These are phyloP conservation scores for Thraustochytrium striatum DNA, from an alignment of 352 stramenopile species.

Conservation along the genomic window DNA sequence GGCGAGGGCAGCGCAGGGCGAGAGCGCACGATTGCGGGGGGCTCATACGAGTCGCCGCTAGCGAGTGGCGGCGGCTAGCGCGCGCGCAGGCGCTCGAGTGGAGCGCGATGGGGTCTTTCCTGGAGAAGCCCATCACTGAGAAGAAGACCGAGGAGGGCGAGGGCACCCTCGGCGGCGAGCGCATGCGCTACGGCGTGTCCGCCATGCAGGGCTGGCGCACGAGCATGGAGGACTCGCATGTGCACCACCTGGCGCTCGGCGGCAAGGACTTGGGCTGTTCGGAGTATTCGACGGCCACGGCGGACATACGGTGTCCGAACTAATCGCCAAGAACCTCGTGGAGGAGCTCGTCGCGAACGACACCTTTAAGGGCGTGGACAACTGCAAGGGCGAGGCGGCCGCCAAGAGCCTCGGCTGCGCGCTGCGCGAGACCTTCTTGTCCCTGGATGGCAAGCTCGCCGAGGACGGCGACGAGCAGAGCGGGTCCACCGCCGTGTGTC, in stretches of 20 bases:
- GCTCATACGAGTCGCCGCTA: too few relatives aligned
- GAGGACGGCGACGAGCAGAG: constrained; percentile 47
- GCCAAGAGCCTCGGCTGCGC: constrained; percentile 35
- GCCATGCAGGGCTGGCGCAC: constrained; percentile 58
- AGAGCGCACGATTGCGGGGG: too few relatives aligned
- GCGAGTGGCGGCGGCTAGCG: too few relatives aligned
- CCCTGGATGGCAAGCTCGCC: constrained; percentile 51
- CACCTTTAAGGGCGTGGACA: neutral
- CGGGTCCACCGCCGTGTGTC: constrained; percentile 53
- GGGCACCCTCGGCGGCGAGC: constrained; percentile 42
- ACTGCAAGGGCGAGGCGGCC: constrained; percentile 1
- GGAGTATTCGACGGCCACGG: constrained; percentile 58
- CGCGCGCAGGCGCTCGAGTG: too few relatives aligned
- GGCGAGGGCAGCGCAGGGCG: too few relatives aligned
- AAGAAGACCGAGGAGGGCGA: constrained; percentile 47
- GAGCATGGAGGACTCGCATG: constrained; percentile 55
- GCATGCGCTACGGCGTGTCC: constrained; percentile 42
- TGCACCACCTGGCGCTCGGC: constrained; percentile 44
- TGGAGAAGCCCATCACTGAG: constrained; percentile 54
- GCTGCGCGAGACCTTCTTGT: constrained; percentile 48
- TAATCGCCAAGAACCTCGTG: neutral
- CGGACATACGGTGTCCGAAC: constrained; percentile 46
- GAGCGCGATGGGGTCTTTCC: constrained; percentile 55
- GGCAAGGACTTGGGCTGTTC: constrained; percentile 50
- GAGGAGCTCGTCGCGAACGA: constrained; percentile 35